Evolutionary conservation across 192 early-diverging fungal species (phyloP).

Genomic region (Chytriomyces hyalinus): DNA sequence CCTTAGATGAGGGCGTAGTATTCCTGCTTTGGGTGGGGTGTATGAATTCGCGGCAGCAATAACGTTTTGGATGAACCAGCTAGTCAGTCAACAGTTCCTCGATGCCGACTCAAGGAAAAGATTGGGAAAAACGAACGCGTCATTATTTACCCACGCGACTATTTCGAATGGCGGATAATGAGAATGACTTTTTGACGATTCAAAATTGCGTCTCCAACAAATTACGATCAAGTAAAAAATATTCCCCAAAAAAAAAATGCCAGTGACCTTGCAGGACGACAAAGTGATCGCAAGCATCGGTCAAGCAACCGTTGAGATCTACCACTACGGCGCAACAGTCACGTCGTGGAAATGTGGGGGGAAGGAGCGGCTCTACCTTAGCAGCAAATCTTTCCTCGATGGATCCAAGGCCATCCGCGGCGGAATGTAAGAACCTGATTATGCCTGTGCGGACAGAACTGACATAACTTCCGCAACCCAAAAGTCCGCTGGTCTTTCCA

Average conservation of each 20-base stretch:
- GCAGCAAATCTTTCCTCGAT: slow-evolving; percentile 78
- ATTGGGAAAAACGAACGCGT: too few relatives aligned
- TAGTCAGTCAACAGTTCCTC: too few relatives aligned
- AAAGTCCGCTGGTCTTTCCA: slow-evolving; percentile 78
- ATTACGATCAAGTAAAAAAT: not conserved
- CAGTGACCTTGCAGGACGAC: not conserved
- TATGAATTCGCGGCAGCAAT: too few relatives aligned
- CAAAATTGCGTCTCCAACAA: not conserved
- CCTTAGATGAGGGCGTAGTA: too few relatives aligned
- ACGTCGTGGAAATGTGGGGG: slow-evolving; percentile 83
- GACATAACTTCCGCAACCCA: not conserved
- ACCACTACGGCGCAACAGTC: slow-evolving; percentile 84
- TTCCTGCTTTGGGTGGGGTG: too few relatives aligned
- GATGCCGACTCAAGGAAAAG: too few relatives aligned
- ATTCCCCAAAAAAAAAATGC: not conserved
- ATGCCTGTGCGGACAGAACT: not conserved
- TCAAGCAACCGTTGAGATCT: slow-evolving; percentile 43
- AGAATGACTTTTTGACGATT: too few relatives aligned
- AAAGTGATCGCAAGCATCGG: slow-evolving; percentile 32
- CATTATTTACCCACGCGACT: too few relatives aligned
- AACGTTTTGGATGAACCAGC: too few relatives aligned
- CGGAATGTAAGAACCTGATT: slow-evolving; percentile 33
- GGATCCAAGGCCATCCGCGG: slow-evolving; percentile 92
- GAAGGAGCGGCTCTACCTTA: slow-evolving; percentile 84
- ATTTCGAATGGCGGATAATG: too few relatives aligned